Base-by-base conservation (phyloP, 495 filamentous ascomycete genomes). In the Talaromyces ruber region DNA sequence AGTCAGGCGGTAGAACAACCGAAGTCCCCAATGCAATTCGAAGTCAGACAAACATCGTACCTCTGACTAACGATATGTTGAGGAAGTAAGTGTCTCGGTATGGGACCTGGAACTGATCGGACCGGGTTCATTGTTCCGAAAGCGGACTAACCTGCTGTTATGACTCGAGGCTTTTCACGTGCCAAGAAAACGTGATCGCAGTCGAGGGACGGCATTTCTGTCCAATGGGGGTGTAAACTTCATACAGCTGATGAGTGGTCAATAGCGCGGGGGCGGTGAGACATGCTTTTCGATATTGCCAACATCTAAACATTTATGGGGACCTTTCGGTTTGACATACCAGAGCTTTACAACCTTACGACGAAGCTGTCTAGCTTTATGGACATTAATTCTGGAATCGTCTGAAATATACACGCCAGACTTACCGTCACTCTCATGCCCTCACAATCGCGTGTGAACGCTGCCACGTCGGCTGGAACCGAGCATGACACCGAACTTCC, bases 391-490 rank as follows among this genome's bases (percentile, higher is more conserved):
- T n/a, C 9, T 18, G 43, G n/a, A 47, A 3, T n/a, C 3, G 18
- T n/a, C 0, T 18, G 43, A 47, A 47, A 47, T 18, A 26, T 16
- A 26, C 11, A 28, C 24, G 24, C 18, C 4, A 22, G 4, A 54
- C 4, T 11, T 18, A 53, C 50, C 11, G 28, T 14, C 28, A 32
- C 61, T 65, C 65, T 67, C 65, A 79, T 79, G 76, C 66, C 76
- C 57, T 62, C 73, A 43, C 68, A 70, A 63, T 53, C 39, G 47
- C 69, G 53, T 57, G 69, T 21, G n/a, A 25, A 52, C 45, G 39
- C 24, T 24, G 32, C 45, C 29, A 28, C 58, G 30, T 47, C 39
- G 57, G 39, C 29, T 28, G 26, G 25, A 61, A 21, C 24, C 57
- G 39, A 64, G 28, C 7, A 67, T 66, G 63, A 63, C 62, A 14